Base-by-base conservation (phyloP, 805 yeast species). In the Sugiyamaella boreocaroliniensis region DNA sequence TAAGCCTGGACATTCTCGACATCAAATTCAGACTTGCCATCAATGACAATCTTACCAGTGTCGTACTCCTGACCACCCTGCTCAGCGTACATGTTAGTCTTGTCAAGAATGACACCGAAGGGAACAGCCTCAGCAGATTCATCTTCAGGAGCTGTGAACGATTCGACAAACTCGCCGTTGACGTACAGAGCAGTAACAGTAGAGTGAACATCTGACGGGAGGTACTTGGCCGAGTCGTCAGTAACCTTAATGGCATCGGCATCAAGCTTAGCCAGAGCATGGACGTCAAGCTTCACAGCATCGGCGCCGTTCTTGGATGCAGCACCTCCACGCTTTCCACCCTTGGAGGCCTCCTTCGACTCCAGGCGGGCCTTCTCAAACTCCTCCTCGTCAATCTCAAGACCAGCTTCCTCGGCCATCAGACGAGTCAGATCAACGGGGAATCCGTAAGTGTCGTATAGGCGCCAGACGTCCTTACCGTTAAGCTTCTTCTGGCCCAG, bases 11-110 rank as follows among this genome's bases (percentile, higher is more conserved):
- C 97, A 66, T 93, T 89, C 58, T 83, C 85, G 55, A 93, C 98
- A 54, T 81, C 82, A 71, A 93, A 92, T 69, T 92, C 96, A 52
- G 90, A 76, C 61, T 72, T 72, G 45, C 95, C 97, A 66, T 90
- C 97, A 64, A 89, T 82, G 49, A 89, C 90, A 59, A 93, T 77
- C 70, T 81, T 85, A 72, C 99, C 99, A 43, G 95, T 86, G 69
- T 93, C 99, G 66, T 78, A 85, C 71, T 89, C 97, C 77, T 93
- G 99, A 66, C 99, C 99, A 81, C 99, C 99, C 72, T 88, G 95
- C 75, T 93, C 99, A 48, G 99, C 98, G 67, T 93, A 93, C 72
- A 93, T 89, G 69, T 95, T 93, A 22, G 98, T 88, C 69, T 81
- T 85, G 68, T 93, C 95, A 55, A 93, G 76, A 48, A 93, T 68